Percentiles rank a stretch among this genome's conserved stretches.
These are phyloP conservation scores for Multifurca ochricompacta DNA, from an alignment of 768 basidiomycete genomes.

Conservation along the genomic window DNA sequence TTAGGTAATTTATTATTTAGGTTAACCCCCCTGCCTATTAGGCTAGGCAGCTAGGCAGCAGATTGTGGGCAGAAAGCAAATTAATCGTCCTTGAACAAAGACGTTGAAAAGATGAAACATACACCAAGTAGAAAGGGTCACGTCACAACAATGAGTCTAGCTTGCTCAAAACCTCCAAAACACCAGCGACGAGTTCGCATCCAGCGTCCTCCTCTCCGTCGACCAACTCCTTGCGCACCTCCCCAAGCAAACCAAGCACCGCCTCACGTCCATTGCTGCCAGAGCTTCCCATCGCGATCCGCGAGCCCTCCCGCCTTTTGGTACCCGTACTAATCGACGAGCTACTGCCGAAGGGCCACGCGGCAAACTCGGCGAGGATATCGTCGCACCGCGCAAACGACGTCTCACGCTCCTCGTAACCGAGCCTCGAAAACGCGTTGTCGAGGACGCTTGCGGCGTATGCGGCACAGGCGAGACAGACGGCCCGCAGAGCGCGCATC, in stretches of 20 bases:
- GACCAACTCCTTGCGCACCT: slow-evolving; percentile 63
- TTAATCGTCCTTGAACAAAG: slow-evolving; percentile 1
- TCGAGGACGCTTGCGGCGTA: slow-evolving; percentile 95
- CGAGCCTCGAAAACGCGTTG: slow-evolving; percentile 82
- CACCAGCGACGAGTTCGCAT: slow-evolving; percentile 88
- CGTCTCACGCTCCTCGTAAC: slow-evolving; percentile 88
- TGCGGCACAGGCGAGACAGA: slow-evolving; percentile 82
- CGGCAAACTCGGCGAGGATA: slow-evolving; percentile 81
- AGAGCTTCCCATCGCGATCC: slow-evolving; percentile 50
- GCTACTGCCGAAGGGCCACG: slow-evolving; percentile 75
- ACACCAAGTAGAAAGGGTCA: slow-evolving; percentile 1
- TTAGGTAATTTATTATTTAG: too few species aligned
- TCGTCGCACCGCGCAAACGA: slow-evolving; percentile 94
- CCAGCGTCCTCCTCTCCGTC: slow-evolving; percentile 67
- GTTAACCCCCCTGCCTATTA: too few species aligned
- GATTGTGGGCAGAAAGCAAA: neutral
- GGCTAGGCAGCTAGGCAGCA: too few species aligned
- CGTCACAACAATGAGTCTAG: slow-evolving; percentile 75
- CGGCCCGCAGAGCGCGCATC: slow-evolving; percentile 71
- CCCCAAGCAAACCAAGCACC: slow-evolving; percentile 64
- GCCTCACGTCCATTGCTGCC: slow-evolving; percentile 51
- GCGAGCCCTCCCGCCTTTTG: slow-evolving; percentile 32
- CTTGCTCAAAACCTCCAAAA: slow-evolving; percentile 87
- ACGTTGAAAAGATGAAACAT: slow-evolving; percentile 6
- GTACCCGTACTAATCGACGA: slow-evolving; percentile 15